Evolutionary conservation across 164 flowering plant genomes (phyloP), one percentile per base, ranked within the genome.

Genomic region (Protea cynaroides): DNA sequence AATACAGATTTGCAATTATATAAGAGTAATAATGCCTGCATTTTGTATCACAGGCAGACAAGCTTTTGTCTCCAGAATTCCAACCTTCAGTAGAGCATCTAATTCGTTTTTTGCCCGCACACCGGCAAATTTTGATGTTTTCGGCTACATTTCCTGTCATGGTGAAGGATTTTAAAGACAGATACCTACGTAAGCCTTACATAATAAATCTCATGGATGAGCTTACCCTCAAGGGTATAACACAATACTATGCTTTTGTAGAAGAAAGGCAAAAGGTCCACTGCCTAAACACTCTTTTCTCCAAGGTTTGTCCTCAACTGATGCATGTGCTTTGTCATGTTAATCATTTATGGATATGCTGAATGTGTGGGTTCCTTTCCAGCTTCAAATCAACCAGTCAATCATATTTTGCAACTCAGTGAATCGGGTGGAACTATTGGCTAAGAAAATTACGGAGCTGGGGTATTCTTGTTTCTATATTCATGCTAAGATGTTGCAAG

Each of bases 401-500:
- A 88, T 88, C 29, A 88, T 88, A 54, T 88, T 88, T 71, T 88
- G 96, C 81, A 88, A 88, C 65, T 88, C 96, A 11, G 92, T 88
- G 64, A 88, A 88, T 73, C 88, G 92, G 17, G 92, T 89, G 12
- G 92, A 89, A 66, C 70, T 89, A 50, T 73, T 89, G 69, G 96
- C 96, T 50, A 89, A 85, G 82, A 89, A 89, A 74, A 88, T 88
- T 52, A 88, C 96, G 1, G 96, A 88, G 67, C 87, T 88, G 50
- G 96, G 96, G 21, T 88, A 88, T 71, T 88, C 95, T 49, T 88
- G 95, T 70, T 88, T 88, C 67, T 88, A 88, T 52, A 88, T 88
- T 51, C 95, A 88, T 81, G 96, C 96, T 36, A 88, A 88, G 75
- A 88, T 88, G 96, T 76, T 88, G 65, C 96, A 89, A 80, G 88